Percentiles rank a stretch among this genome's conserved stretches.
Conservation (phyloP, 257 asterid genomes). For the Striga asiatica region DNA sequence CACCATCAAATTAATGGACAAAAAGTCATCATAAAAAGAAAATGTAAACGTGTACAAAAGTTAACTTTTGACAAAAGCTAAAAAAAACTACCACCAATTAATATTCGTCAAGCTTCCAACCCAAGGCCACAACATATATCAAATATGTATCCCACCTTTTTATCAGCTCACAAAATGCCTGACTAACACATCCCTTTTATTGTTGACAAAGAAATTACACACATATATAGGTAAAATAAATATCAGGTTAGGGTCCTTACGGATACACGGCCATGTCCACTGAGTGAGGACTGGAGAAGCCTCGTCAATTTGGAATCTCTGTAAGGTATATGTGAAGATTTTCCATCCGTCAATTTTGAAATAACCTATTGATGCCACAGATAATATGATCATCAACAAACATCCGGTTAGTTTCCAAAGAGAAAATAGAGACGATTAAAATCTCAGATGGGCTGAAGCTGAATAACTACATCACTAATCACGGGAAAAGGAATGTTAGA, state of each 20-base stretch:
- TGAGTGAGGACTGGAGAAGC: conserved; percentile 91
- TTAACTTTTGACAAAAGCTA: background rate
- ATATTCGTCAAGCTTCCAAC: background rate
- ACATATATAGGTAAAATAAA: conserved; percentile 9
- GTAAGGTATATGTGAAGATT: conserved; percentile 79
- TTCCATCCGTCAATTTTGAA: conserved; percentile 88
- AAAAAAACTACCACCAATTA: background rate
- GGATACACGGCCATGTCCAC: conserved; percentile 98
- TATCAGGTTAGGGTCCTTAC: conserved; percentile 40
- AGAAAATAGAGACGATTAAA: conserved; percentile 9
- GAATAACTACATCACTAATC: conserved; percentile 4
- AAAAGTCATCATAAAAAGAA: no score
- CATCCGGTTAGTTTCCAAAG: background rate
- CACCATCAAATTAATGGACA: no score
- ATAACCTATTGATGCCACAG: conserved; percentile 57
- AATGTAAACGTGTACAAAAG: background rate
- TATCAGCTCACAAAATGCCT: background rate
- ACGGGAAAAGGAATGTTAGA: background rate
- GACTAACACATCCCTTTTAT: background rate
- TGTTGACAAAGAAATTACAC: background rate
- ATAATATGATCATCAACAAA: conserved; percentile 21
- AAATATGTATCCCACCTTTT: background rate
- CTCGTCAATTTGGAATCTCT: conserved; percentile 97
- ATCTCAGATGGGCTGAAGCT: background rate
- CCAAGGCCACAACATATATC: conserved; percentile 2